These are phyloP conservation scores for Camelina laxa DNA, from an alignment of 345 rosid species.

Conservation along the genomic window DNA sequence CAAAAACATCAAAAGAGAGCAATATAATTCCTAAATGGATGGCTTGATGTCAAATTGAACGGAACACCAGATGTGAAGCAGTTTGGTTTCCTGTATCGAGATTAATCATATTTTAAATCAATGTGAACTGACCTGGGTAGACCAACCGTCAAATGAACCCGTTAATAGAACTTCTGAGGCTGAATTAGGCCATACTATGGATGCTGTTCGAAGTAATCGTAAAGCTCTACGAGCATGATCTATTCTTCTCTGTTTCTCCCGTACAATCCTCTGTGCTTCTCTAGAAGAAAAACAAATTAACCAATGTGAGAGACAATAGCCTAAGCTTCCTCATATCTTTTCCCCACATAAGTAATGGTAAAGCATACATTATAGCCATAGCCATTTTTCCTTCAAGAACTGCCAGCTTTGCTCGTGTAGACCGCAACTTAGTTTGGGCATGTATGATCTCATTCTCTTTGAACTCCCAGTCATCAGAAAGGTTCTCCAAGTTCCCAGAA, in stretches of 20 bases:
- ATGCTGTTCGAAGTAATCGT: slow-evolving; percentile 64
- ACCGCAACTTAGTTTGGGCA: slow-evolving; percentile 72
- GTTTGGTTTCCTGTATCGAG: background rate
- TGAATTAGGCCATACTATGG: slow-evolving; percentile 83
- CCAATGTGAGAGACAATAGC: slow-evolving; percentile 14
- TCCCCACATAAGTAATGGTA: slow-evolving; percentile 9
- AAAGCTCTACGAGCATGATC: slow-evolving; percentile 70
- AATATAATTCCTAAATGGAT: background rate
- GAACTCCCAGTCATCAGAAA: slow-evolving; percentile 86
- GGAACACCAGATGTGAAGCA: slow-evolving; percentile 14
- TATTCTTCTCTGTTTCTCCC: slow-evolving; percentile 74
- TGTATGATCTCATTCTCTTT: slow-evolving; percentile 76
- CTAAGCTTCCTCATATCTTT: slow-evolving; percentile 12
- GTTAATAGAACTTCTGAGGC: slow-evolving; percentile 83
- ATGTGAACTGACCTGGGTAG: slow-evolving; percentile 66
- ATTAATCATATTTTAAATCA: background rate
- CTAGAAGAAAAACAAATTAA: slow-evolving; percentile 47
- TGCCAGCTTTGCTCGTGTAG: slow-evolving; percentile 79
- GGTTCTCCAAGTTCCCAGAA: slow-evolving; percentile 52
- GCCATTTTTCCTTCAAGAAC: slow-evolving; percentile 95
- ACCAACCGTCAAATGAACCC: slow-evolving; percentile 97
- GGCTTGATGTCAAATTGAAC: slow-evolving; percentile 14
- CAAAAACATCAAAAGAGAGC: background rate
- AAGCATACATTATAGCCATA: slow-evolving; percentile 64
- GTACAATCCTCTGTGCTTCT: slow-evolving; percentile 69